Evolutionary conservation across 192 early-diverging fungal species (phyloP).

Genomic region (Entophlyctis luteolus): DNA sequence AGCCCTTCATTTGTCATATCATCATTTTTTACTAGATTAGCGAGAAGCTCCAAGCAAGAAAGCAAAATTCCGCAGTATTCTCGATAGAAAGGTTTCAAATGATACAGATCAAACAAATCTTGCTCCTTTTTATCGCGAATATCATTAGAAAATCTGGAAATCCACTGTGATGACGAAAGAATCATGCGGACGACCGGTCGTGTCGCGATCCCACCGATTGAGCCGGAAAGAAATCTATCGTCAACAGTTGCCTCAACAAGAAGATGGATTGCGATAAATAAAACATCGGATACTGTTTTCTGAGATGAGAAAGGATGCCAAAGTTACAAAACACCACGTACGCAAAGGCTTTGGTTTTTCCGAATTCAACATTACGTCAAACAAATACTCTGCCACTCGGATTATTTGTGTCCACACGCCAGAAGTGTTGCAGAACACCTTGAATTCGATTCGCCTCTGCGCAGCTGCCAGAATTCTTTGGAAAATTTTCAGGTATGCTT

Average conservation of each 20-base stretch:
- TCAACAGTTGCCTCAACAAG: constrained; percentile 11
- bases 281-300: too few relatives aligned
- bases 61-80: constrained; percentile 3
- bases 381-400: too few relatives aligned
- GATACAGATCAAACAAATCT: neutral
- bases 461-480: neutral
- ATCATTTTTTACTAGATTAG: constrained; percentile 18
- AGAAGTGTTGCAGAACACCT: neutral
- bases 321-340: neutral
- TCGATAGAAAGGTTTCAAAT: neutral
- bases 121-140: neutral
- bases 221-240: neutral
- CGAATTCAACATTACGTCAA: too few relatives aligned
- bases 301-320: neutral
- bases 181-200: neutral
- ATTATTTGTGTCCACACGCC: too few relatives aligned
- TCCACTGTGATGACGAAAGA: neutral
- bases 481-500: neutral
- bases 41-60: neutral
- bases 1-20: neutral
- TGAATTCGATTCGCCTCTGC: neutral
- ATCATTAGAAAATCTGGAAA: neutral
- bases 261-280: neutral
- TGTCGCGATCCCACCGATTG: neutral
- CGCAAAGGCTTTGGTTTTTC: neutral